These are phyloP conservation scores for Volvox africanus DNA, from an alignment of 139 green algal genomes.

Conservation along the genomic window DNA sequence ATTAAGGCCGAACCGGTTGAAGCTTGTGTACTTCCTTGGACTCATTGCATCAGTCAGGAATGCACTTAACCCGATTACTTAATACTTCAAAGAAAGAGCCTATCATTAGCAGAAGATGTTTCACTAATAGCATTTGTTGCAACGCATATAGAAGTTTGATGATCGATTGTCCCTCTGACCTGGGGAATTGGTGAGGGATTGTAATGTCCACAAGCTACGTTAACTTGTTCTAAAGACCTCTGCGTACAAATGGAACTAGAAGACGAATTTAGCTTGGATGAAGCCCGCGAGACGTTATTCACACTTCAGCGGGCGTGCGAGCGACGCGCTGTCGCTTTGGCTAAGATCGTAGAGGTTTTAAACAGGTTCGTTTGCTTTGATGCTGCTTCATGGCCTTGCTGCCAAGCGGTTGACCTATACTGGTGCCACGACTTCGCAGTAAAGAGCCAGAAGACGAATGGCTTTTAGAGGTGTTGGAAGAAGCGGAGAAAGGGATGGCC, in stretches of 20 bases:
- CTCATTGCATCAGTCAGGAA: too few species aligned
- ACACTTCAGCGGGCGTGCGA: slow-evolving; percentile 44
- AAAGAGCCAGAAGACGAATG: slow-evolving; percentile 25
- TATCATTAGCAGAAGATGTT: too few species aligned
- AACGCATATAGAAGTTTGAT: too few species aligned
- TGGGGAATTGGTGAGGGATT: too few species aligned
- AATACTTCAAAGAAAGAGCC: too few species aligned
- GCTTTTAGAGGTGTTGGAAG: slow-evolving; percentile 44
- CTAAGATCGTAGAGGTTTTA: slow-evolving; percentile 23
- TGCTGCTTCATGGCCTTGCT: neutral
- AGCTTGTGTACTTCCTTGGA: too few species aligned
- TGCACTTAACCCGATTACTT: too few species aligned
- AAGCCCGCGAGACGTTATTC: slow-evolving; percentile 27
- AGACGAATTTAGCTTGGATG: slow-evolving; percentile 23
- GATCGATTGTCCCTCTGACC: too few species aligned
- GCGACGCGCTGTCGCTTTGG: slow-evolving; percentile 35
- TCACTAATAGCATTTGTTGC: too few species aligned
- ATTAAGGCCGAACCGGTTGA: too few species aligned
- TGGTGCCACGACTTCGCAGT: neutral
- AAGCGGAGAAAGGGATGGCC: slow-evolving; percentile 21
- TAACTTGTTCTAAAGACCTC: too few species aligned
- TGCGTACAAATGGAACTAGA: neutral
- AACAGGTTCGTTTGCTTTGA: slow-evolving; percentile 26
- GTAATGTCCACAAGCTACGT: too few species aligned
- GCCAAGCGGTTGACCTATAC: neutral